Conservation (phyloP, 441 rosid genomes). For the Eutrema salsugineum region DNA sequence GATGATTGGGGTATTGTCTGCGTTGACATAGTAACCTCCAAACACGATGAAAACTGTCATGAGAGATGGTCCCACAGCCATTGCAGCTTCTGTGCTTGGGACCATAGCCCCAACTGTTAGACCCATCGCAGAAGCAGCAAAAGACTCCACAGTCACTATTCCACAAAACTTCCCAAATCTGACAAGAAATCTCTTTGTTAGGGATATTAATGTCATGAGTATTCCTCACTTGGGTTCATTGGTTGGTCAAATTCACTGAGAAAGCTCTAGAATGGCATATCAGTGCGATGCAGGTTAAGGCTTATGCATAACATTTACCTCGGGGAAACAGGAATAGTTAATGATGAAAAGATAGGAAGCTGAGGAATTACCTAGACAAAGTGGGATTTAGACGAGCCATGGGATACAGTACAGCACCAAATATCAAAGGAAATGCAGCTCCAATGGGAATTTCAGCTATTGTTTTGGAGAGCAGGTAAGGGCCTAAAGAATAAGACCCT, state of each 20-base stretch:
- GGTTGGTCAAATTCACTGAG: not conserved
- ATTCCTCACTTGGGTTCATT: not conserved
- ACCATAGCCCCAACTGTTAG: constrained; percentile 98
- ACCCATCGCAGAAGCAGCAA: constrained; percentile 99
- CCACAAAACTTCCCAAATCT: constrained; percentile 96
- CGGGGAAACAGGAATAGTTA: not conserved
- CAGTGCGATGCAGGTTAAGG: not conserved
- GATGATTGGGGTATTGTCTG: constrained; percentile 83
- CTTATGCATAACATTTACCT: not conserved
- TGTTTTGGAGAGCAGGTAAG: constrained; percentile 88
- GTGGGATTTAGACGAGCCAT: constrained; percentile 94
- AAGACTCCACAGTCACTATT: constrained; percentile 82
- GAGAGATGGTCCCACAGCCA: constrained; percentile 97
- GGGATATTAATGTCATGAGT: not conserved
- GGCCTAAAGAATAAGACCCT: constrained; percentile 88
- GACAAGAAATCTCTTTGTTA: constrained; percentile 22
- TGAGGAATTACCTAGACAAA: constrained; percentile 55
- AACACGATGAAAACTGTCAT: constrained; percentile 97
- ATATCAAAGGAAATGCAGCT: constrained; percentile 92
- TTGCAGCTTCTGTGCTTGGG: constrained; percentile 94
- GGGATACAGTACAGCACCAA: constrained; percentile 90
- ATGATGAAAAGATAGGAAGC: not conserved
- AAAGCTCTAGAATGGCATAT: constrained; percentile 1
- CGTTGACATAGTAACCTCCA: constrained; percentile 89
- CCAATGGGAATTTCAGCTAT: constrained; percentile 94